Percentiles rank a stretch among this genome's conserved stretches.
These are phyloP conservation scores for Saururus chinensis DNA, from an alignment of 164 flowering plant species.

Conservation along the genomic window DNA sequence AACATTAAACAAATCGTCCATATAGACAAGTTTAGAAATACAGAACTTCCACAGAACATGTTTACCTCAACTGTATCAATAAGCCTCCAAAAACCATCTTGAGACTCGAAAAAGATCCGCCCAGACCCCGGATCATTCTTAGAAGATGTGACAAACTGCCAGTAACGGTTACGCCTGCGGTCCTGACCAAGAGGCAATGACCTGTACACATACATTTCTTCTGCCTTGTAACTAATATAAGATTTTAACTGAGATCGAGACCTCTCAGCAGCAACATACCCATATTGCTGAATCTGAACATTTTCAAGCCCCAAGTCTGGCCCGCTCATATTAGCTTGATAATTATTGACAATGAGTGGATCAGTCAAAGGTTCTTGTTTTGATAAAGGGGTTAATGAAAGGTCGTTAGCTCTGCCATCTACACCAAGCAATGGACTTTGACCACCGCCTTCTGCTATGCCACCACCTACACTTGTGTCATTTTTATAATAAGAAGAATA, in stretches of 20 bases:
- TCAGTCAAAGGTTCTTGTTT: slow-evolving; percentile 31
- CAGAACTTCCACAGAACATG: neutral
- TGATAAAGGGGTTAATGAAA: slow-evolving; percentile 15
- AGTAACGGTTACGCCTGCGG: slow-evolving; percentile 79
- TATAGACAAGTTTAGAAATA: neutral
- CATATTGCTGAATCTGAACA: slow-evolving; percentile 33
- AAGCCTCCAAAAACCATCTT: slow-evolving; percentile 70
- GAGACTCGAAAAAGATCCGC: slow-evolving; percentile 71
- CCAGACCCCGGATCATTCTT: slow-evolving; percentile 77
- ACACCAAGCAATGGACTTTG: slow-evolving; percentile 39
- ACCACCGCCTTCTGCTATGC: slow-evolving; percentile 25
- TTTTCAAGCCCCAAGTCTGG: slow-evolving; percentile 42
- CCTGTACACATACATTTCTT: slow-evolving; percentile 72
- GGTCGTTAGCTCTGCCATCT: slow-evolving; percentile 32
- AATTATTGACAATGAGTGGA: slow-evolving; percentile 20
- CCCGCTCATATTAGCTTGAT: slow-evolving; percentile 9
- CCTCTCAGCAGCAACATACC: slow-evolving; percentile 43
- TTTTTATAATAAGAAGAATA: slow-evolving; percentile 28
- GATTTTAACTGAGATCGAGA: slow-evolving; percentile 74
- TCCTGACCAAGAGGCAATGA: slow-evolving; percentile 92
- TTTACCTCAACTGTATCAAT: slow-evolving; percentile 81
- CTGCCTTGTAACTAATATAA: slow-evolving; percentile 67
- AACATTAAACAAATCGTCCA: neutral
- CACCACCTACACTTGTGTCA: slow-evolving; percentile 24
- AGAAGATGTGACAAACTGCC: slow-evolving; percentile 80